A percentile compares a stretch with the other conserved stretches of the same genome.
Conservation (phyloP, 148 eudicot species). For the Salicornia ramosissima region DNA sequence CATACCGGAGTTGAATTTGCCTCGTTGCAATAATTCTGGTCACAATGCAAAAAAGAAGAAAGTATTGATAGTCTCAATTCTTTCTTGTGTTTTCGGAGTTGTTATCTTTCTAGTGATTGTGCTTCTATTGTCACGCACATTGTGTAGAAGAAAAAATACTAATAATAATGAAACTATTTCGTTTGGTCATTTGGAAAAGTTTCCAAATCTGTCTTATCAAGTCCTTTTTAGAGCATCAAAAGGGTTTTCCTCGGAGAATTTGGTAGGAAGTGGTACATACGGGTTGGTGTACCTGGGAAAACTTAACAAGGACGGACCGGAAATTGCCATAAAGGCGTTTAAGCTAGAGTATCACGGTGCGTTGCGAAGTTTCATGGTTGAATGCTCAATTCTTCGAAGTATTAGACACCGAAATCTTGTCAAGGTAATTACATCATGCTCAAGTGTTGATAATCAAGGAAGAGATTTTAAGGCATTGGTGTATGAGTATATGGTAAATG, state of each 20-base stretch:
- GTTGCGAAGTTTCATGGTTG: slow-evolving; percentile 19
- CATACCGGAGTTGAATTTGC: slow-evolving; percentile 23
- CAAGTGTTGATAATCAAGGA: slow-evolving; percentile 25
- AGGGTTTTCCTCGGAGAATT: slow-evolving; percentile 26
- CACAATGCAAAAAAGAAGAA: background rate
- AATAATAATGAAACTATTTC: background rate
- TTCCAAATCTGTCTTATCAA: slow-evolving; percentile 20
- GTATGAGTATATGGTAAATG: slow-evolving; percentile 23
- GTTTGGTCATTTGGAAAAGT: background rate
- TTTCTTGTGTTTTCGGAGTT: slow-evolving; percentile 14
- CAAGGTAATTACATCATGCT: slow-evolving; percentile 22
- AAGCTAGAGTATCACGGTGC: slow-evolving; percentile 19
- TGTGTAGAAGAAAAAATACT: background rate
- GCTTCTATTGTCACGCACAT: background rate
- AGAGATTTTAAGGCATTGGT: slow-evolving; percentile 23
- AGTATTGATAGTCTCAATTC: slow-evolving; percentile 1
- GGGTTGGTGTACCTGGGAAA: slow-evolving; percentile 31
- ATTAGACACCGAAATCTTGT: slow-evolving; percentile 25
- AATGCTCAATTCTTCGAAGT: slow-evolving; percentile 17
- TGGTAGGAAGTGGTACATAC: slow-evolving; percentile 27
- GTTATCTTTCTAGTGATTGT: slow-evolving; percentile 9
- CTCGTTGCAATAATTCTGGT: slow-evolving; percentile 13
- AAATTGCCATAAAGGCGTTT: slow-evolving; percentile 20
- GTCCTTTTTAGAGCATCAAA: slow-evolving; percentile 27
- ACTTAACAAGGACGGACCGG: slow-evolving; percentile 3